Percentiles rank a stretch among this genome's conserved stretches.
Conservation (phyloP, 176 grass and related monocot species). For the Phragmites australis region DNA sequence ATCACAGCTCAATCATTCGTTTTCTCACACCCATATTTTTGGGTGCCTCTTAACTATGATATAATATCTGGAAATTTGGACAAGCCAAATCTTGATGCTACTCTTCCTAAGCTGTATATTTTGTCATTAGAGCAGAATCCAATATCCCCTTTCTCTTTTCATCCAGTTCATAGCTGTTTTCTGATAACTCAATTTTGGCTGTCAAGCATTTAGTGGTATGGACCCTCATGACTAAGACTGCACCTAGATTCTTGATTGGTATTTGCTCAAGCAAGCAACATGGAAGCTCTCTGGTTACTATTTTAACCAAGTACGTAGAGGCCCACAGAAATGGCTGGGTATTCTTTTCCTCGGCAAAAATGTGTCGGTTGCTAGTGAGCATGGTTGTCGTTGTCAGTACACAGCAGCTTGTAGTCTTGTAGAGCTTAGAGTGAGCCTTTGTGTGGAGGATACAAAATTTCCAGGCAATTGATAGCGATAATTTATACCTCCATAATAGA, state of each 20-base stretch:
- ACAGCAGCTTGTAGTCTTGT: constrained; percentile 32
- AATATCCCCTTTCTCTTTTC: constrained; percentile 1
- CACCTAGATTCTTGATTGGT: constrained; percentile 14
- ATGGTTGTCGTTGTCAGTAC: constrained; percentile 39
- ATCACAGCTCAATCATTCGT: background rate
- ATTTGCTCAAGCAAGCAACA: constrained; percentile 34
- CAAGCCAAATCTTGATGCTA: background rate
- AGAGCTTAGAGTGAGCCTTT: background rate
- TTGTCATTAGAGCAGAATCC: constrained; percentile 28
- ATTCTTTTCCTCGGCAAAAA: constrained; percentile 22
- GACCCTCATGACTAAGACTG: constrained; percentile 38
- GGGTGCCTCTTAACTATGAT: background rate
- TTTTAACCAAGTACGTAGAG: constrained; percentile 10
- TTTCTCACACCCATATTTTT: background rate
- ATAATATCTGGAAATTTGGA: constrained; percentile 26
- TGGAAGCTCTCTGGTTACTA: constrained; percentile 23
- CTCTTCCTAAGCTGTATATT: constrained; percentile 30
- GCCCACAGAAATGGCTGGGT: background rate
- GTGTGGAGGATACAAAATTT: constrained; percentile 9
- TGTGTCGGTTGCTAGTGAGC: constrained; percentile 46
- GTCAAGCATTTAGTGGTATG: constrained; percentile 50
- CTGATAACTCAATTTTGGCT: constrained; percentile 33
- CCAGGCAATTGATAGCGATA: background rate
- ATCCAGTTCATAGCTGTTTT: background rate
- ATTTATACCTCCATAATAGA: background rate